A percentile compares a stretch with the other conserved stretches of the same genome.
Conservation (phyloP, 202 grass and related monocot species). For the Zizania palustris region DNA sequence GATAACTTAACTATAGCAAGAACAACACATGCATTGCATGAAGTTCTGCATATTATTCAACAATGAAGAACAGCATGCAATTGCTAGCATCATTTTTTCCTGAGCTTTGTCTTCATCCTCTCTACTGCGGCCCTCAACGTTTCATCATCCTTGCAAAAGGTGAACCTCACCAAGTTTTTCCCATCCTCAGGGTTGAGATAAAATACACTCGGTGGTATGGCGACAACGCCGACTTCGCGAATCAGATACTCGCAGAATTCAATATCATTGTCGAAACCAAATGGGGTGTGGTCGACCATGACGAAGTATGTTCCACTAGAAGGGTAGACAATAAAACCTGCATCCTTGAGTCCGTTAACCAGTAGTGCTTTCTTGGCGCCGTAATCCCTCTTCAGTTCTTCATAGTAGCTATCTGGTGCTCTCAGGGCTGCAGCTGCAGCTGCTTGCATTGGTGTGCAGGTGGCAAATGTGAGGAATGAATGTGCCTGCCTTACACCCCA, state of each 20-base stretch:
- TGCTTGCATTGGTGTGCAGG: constrained; percentile 86
- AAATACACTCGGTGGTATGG: constrained; percentile 94
- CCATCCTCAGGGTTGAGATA: constrained; percentile 95
- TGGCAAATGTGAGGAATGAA: constrained; percentile 89
- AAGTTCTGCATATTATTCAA: constrained; percentile 43
- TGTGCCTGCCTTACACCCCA: constrained; percentile 98
- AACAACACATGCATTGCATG: constrained; percentile 32
- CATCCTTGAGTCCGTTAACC: constrained; percentile 72
- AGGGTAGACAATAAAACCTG: constrained; percentile 81
- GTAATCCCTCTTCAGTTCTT: constrained; percentile 85
- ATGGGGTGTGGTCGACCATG: constrained; percentile 91
- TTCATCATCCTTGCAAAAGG: constrained; percentile 93
- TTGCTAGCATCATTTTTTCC: constrained; percentile 49
- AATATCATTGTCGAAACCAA: constrained; percentile 76
- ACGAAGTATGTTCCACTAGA: constrained; percentile 95
- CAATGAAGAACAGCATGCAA: constrained; percentile 28
- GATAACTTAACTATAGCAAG: constrained; percentile 28
- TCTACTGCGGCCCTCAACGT: constrained; percentile 74
- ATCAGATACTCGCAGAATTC: constrained; percentile 95
- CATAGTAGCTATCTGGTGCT: constrained; percentile 79
- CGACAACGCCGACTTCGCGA: constrained; percentile 73
- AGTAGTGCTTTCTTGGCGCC: constrained; percentile 71
- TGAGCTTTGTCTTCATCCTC: constrained; percentile 86
- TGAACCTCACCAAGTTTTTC: constrained; percentile 96
- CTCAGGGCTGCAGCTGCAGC: constrained; percentile 63